Base-by-base conservation (phyloP, 768 basidiomycete genomes). In the Pisolithus sp. region DNA sequence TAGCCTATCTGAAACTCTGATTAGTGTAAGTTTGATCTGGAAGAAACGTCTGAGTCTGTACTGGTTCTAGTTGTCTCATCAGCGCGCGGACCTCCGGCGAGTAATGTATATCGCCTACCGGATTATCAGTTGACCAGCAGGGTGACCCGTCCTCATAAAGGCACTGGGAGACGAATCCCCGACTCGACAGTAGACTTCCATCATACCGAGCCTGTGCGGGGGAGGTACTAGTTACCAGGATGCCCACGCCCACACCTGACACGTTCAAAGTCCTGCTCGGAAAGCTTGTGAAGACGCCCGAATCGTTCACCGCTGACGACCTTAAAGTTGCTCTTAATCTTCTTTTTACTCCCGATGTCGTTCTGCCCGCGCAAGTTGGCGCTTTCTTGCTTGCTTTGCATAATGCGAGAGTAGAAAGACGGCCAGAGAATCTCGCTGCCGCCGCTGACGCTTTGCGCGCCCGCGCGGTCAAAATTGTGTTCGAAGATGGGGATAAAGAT, bases 361-460 rank as follows among this genome's bases (percentile, higher is more conserved):
- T 85, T 1, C 77, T 76, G 8, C 83, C 86, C 0, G 73, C 80
- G 1, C 92, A 98, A 64, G 81, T 93, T 50, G 93, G 93, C 18
- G 85, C 93, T 2, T 95, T 97, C 68, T 74, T 99, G 44, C 85
- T 90, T 0, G 91, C 92, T 4, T 71, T 93, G 37, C 89, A 93
- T 52, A 72, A 93, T 49, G 81, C 86, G 45, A 82, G 83, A 36
- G 71, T 93, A 30, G 95, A 96, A 55, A 69, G 81, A 18, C 73
- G 83, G 28, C 81, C 92, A 18, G 85, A 86, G 24, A 80, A 83
- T 26, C 80, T 98, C 37, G 83, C 84, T 2, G 86, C 85, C 0
- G 89, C 90, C 3, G 93, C 93, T 1, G 65, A 79, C 2, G 80
- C 91, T 3, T 76, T 96, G 43, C 76, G 83, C 23, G 71, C 76